Evolutionary conservation across 768 basidiomycete species (phyloP).

Genomic region (Rickenella mellea): DNA sequence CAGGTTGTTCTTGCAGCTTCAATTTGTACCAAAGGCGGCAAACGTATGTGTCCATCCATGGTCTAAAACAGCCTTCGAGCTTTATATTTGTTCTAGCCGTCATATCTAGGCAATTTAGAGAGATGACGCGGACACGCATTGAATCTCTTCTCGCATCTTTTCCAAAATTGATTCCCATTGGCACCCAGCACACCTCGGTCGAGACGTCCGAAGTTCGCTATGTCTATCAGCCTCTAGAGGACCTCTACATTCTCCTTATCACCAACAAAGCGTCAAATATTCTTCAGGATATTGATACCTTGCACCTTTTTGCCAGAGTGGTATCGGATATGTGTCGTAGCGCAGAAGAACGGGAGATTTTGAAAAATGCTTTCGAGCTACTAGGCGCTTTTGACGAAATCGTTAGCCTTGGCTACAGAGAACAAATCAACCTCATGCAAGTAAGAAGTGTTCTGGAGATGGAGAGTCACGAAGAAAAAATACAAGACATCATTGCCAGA

Average conservation of each 20-base stretch:
- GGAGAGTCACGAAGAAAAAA: conserved; percentile 90
- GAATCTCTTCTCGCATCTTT: conserved; percentile 95
- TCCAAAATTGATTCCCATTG: conserved; percentile 92
- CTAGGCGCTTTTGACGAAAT: conserved; percentile 96
- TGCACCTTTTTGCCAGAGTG: conserved; percentile 88
- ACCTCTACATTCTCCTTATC: conserved; percentile 93
- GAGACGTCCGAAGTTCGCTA: conserved; percentile 93
- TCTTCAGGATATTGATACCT: conserved; percentile 93
- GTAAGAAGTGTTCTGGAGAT: conserved; percentile 74
- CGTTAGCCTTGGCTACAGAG: conserved; percentile 80
- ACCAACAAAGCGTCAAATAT: conserved; percentile 99
- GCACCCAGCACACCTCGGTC: conserved; percentile 93
- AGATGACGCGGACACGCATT: conserved; percentile 85
- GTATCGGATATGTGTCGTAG: conserved; percentile 86
- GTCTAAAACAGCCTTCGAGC: conserved; percentile 3
- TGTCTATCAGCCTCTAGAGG: conserved; percentile 93
- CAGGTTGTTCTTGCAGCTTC: conserved; percentile 91
- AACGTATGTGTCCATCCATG: conserved; percentile 48
- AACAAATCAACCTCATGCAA: conserved; percentile 71
- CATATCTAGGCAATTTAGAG: conserved; percentile 91
- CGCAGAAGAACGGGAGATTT: conserved; percentile 83
- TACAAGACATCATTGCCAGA: conserved; percentile 95
- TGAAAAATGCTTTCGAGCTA: conserved; percentile 86
- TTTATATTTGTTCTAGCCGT: conserved; percentile 48
- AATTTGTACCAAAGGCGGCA: conserved; percentile 91